Evolutionary conservation across 805 yeast genomes (phyloP).

Genomic region (Schwanniomyces occidentalis): DNA sequence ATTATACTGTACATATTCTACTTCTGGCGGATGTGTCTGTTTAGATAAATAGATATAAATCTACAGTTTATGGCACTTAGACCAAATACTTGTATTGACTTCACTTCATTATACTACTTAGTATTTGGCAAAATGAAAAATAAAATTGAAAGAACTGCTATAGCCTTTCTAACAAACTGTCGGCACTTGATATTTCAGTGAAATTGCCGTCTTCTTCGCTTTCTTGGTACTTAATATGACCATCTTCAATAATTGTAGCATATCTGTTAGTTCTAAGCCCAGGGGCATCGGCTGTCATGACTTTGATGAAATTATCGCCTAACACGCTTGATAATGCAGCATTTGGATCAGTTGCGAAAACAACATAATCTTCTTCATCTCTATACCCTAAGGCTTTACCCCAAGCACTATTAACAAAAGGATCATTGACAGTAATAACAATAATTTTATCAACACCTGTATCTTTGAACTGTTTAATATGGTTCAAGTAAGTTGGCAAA

Average conservation of each 20-base stretch:
- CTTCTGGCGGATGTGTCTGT: no score
- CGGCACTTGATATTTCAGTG: constrained; percentile 24
- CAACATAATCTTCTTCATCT: constrained; percentile 32
- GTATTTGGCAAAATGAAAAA: not conserved
- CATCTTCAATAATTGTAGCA: constrained; percentile 64
- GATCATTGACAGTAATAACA: constrained; percentile 67
- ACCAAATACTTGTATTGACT: no score
- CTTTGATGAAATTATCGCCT: constrained; percentile 53
- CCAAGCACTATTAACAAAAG: constrained; percentile 76
- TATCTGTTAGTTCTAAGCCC: constrained; percentile 68
- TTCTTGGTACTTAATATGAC: constrained; percentile 35
- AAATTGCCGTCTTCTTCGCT: constrained; percentile 27
- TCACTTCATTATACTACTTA: no score
- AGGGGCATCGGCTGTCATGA: constrained; percentile 53
- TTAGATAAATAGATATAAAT: no score
- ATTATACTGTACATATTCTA: no score
- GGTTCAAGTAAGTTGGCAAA: constrained; percentile 63
- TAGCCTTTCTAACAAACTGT: constrained; percentile 21
- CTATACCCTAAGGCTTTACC: constrained; percentile 49
- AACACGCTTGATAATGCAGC: constrained; percentile 57
- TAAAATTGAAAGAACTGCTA: constrained; percentile 5
- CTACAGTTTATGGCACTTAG: no score
- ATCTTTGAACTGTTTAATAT: constrained; percentile 49
- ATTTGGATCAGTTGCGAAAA: constrained; percentile 69
- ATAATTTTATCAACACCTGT: constrained; percentile 66